Base-by-base conservation (phyloP, 805 yeast species). In the Zygoascus bituminiphila region DNA sequence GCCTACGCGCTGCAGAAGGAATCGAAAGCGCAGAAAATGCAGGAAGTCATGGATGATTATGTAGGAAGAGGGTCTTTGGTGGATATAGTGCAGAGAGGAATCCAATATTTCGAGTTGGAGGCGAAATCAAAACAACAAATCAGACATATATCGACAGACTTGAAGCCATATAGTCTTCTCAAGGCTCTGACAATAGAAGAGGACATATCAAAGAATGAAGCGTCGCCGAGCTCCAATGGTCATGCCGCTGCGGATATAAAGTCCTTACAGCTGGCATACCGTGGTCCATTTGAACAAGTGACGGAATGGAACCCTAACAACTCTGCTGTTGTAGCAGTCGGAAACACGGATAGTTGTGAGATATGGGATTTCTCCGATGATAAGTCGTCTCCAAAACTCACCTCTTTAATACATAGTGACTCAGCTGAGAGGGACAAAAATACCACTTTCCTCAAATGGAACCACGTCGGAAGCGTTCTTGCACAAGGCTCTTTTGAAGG, bases 1-100 rank as follows among this genome's bases (percentile, higher is more conserved):
- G 88, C 95, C 0, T 79, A 75, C 58, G 94, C 96, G 0, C 66
- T 93, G 24, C 86, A 84, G 53, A 82, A 84, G 55, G 89, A 85
- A 55, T 71, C 91, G 0, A 68, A 74, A 19, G 81, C 84, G 9
- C 72, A 77, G 52, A 66, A 68, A 47, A 73, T 76, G 51, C 69
- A 76, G 1, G 67, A 67, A 6, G 66, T 69, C 42, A 76, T 86
- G 19, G 84, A 87, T n/a, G 72, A 84, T 2, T 20, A 9, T 12
- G 44, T 41, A 12, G 19, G 20, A 3, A 22, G 44, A 22, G 97
- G 97, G 0, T 77, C 85, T 56, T 69, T 91, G 25, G 95, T 91
- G 10, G 78, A 78, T 58, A 68, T 91, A 39, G 81, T 91, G 0
- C 97, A 91, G 57, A 84, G 81, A 62, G 98, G 98, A 1, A 77